A percentile compares a stretch with the other conserved stretches of the same genome.
phyloP scores from a whole-genome alignment of 768 basidiomycete species.

The Lentinula sp. region DNA sequence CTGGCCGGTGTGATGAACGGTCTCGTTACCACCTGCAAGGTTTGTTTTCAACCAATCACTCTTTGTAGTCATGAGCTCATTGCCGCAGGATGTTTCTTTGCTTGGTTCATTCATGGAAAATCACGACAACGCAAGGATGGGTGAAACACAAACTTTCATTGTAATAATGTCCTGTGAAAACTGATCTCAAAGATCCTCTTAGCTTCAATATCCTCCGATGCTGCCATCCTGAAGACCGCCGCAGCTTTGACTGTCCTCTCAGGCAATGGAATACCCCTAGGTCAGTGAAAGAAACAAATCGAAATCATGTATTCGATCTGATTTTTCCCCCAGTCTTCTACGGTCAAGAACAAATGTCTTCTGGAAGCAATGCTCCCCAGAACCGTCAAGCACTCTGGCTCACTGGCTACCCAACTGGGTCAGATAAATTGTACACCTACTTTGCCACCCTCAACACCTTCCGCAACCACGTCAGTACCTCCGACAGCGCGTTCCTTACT shows the following conservation, averaged over 20 bases:
- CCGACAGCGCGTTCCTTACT: slow-evolving; percentile 36
- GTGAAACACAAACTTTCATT: slow-evolving; percentile 32
- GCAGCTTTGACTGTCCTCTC: slow-evolving; percentile 63
- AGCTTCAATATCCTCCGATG: not conserved
- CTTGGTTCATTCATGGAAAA: slow-evolving; percentile 66
- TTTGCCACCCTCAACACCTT: slow-evolving; percentile 43
- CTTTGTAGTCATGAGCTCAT: slow-evolving; percentile 18
- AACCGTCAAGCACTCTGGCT: slow-evolving; percentile 70
- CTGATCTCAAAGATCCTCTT: not conserved
- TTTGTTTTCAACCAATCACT: slow-evolving; percentile 37
- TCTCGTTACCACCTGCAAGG: not conserved
- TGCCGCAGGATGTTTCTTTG: slow-evolving; percentile 32
- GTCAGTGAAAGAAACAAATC: not conserved
- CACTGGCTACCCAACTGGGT: slow-evolving; percentile 42
- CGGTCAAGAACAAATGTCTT: slow-evolving; percentile 62
- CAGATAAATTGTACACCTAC: slow-evolving; percentile 36
- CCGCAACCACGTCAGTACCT: slow-evolving; percentile 40
- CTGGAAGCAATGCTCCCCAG: slow-evolving; percentile 48
- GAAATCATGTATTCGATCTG: not conserved
- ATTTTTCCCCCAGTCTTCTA: slow-evolving; percentile 39
- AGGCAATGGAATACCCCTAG: slow-evolving; percentile 62
- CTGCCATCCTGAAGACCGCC: slow-evolving; percentile 19
- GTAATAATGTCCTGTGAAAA: not conserved
- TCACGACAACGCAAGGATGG: slow-evolving; percentile 58
- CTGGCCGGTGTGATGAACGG: not conserved